phyloP scores from a whole-genome alignment of 108 stramenopile species.

The Fragilariopsis cylindrus region DNA sequence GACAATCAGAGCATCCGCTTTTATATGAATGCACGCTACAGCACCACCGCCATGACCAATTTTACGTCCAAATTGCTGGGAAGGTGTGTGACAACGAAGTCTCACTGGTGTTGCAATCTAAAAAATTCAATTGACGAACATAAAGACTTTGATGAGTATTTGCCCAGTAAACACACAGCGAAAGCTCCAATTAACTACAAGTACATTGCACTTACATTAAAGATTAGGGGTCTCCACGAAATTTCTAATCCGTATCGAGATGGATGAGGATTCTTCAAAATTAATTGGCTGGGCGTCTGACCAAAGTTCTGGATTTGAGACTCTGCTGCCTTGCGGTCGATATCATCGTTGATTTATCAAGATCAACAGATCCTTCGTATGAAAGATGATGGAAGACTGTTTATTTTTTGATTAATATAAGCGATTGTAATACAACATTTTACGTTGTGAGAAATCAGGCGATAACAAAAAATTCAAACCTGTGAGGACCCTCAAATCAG shows the following conservation, averaged over 20 bases:
- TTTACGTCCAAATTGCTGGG: slow-evolving; percentile 60
- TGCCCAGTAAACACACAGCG: background rate
- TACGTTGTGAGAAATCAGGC: background rate
- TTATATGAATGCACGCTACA: slow-evolving; percentile 58
- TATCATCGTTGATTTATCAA: slow-evolving; percentile 89
- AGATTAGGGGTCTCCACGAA: slow-evolving; percentile 55
- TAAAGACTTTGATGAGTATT: background rate
- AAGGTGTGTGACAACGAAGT: slow-evolving; percentile 68
- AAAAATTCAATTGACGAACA: background rate
- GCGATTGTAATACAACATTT: background rate
- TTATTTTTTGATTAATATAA: background rate
- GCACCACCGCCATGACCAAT: slow-evolving; percentile 49
- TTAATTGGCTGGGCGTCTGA: slow-evolving; percentile 93
- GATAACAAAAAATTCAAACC: background rate
- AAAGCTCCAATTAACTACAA: background rate
- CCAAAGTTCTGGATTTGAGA: slow-evolving; percentile 97
- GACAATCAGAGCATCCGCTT: slow-evolving; percentile 54
- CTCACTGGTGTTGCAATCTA: slow-evolving; percentile 41
- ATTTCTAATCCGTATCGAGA: slow-evolving; percentile 46
- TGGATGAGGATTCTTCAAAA: slow-evolving; percentile 70
- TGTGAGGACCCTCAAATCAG: background rate
- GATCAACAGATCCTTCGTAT: slow-evolving; percentile 97
- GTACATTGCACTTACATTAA: slow-evolving; percentile 36
- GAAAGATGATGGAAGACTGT: slow-evolving; percentile 92
- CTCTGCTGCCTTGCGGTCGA: slow-evolving; percentile 83